phyloP scores from a whole-genome alignment of 2,329 filamentous ascomycete species.

The Colletotrichum simmondsii region DNA sequence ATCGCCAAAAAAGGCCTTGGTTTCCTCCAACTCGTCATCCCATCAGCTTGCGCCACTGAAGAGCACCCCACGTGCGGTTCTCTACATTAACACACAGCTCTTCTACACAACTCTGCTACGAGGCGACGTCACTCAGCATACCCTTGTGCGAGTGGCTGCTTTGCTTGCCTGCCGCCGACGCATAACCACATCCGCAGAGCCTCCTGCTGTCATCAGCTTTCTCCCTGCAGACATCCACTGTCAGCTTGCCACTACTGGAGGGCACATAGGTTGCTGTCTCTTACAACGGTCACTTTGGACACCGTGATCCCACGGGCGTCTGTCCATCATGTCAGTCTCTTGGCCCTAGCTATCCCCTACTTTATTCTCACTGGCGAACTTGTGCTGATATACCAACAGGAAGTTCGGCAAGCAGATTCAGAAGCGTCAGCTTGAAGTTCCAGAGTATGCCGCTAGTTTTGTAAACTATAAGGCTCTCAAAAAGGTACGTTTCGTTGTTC shows the following conservation, averaged over 20 bases:
- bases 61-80: slow-evolving; percentile 23
- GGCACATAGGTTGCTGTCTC: slow-evolving; percentile 1
- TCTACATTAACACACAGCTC: slow-evolving; percentile 6
- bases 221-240: slow-evolving; percentile 20
- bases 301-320: slow-evolving; percentile 28
- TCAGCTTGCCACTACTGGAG: slow-evolving; percentile 4
- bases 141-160: slow-evolving; percentile 18
- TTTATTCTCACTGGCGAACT: not conserved
- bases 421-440: slow-evolving; percentile 98
- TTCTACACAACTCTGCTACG: slow-evolving; percentile 9
- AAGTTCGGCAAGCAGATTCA: slow-evolving; percentile 99
- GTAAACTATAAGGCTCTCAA: slow-evolving; percentile 99
- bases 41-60: slow-evolving; percentile 16
- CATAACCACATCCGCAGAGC: slow-evolving; percentile 18
- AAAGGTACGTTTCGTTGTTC: slow-evolving; percentile 72
- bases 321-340: slow-evolving; percentile 28
- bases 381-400: slow-evolving; percentile 62
- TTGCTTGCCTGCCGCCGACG: slow-evolving; percentile 18
- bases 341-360: not conserved
- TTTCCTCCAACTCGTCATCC: not conserved
- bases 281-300: slow-evolving; percentile 4
- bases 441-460: slow-evolving; percentile 98
- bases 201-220: slow-evolving; percentile 18
- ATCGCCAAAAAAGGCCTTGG: not conserved
- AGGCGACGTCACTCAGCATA: slow-evolving; percentile 30